Base-by-base conservation (phyloP, 495 filamentous ascomycete genomes). In the Podospora didyma region DNA sequence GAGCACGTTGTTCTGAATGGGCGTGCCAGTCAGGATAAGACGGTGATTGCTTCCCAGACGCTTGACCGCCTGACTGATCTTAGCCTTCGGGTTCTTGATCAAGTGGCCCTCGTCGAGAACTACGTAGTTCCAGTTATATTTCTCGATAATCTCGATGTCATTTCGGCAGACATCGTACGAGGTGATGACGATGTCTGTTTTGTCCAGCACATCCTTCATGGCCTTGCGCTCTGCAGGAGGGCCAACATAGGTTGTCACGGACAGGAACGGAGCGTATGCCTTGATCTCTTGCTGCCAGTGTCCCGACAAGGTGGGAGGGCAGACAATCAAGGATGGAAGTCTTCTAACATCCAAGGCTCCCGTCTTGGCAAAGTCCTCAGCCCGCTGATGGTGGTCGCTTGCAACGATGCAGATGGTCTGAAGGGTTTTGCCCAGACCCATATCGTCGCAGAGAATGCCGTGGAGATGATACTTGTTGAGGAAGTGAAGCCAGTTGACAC, bases 241-340 rank as follows among this genome's bases (percentile, higher is more conserved):
- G 3, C 94, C 94, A 53, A 96, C 92, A 65, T 96, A 98, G 7
- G 92, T 86, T 28, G 92, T 85, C 51, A 88, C 88, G 37, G 82
- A 86, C 21, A 98, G 80, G 81, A 98, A 98, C 7, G 94, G 94
- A 2, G 94, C 95, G 64, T 94, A 98, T 34, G 89, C 85, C 65
- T 87, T 88, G 66, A 98, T 90, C 69, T 98, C 94, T 64, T 97
- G 94, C 70, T 96, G 90, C 94, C 94, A 98, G 71, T 98, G 94
- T 7, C 94, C 94, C 11, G 94, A 97, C n/a, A 98, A 82, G 0
- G 95, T 96, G 2, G 94, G 93, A 12, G 94, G 94, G 65, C 94
- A 98, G 51, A 98, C 84, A 57, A 98, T 97, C 49, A 98, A 79
- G 22, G 92, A 96, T 3, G 95, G 93, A 2, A 97, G 76, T 54